Base-by-base conservation (phyloP, 306 rosid species). In the Citrullus mucosospermus region DNA sequence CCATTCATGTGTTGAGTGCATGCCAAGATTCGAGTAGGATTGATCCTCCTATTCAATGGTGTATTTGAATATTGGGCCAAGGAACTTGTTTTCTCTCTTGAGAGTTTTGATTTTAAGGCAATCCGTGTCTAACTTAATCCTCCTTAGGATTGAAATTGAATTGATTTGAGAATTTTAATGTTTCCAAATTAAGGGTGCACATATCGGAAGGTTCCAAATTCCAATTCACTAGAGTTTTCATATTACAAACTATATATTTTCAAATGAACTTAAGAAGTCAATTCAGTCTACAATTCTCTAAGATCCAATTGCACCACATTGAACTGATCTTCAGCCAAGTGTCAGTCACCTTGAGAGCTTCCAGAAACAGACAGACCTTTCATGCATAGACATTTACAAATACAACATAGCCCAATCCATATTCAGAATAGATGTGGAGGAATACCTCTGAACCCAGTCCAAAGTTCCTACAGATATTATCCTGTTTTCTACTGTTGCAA, bases 381-480 rank as follows among this genome's bases (percentile, higher is more conserved):
- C 32, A 67, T 39, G 75, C 10, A 38, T 68, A 39, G 75, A 68
- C 7, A 25, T 46, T 13, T 51, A 18, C 59, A 55, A 53, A 22
- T 44, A 43, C 76, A 70, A 70, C 76, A 70, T 70, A 70, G 11
- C n/a, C 55, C 39, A 22, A 70, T 70, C 39, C 38, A 70, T 70
- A 46, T 20, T 9, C 18, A 43, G 53, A 71, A 71, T 9, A 46
- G 39, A 13, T 46, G 11, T 30, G 65, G 44, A 54, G 53, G 14
- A 9, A 18, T 86, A 94, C 97, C 97, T 92, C 78, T 66, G 89
- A 77, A 94, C 85, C 98, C 98, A 94, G 69, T 94, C 97, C 89
- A 89, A 83, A 36, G 97, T 94, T 75, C 97, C 98, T 60, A 94
- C 88, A 50, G 96, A 94, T 83, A 94, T 88, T 86, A 77, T 86